phyloP scores from a whole-genome alignment of 345 rosid genomes.

The Bruguiera sexangula region DNA sequence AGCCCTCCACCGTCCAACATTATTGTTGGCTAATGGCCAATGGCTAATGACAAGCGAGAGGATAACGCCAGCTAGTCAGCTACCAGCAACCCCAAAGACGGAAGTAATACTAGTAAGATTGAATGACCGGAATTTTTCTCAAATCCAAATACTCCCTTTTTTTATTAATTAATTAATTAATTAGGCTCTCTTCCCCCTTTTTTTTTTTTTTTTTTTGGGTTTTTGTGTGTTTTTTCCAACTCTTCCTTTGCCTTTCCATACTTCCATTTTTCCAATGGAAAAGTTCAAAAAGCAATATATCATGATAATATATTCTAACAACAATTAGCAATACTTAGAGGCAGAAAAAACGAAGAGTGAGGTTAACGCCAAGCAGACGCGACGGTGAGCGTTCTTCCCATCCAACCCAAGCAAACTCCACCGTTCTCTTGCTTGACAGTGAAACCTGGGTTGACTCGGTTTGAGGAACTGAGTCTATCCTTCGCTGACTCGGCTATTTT shows the following conservation, averaged over 20 bases:
- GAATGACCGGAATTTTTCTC: conserved; percentile 21
- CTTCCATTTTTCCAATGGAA: conserved; percentile 27
- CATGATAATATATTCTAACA: neutral
- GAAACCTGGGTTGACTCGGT: conserved; percentile 59
- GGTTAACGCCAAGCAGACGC: conserved; percentile 95
- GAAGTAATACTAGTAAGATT: neutral
- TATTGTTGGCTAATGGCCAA: no score
- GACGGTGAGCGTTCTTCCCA: conserved; percentile 79
- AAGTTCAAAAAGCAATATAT: conserved; percentile 24
- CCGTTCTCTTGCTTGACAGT: conserved; percentile 77
- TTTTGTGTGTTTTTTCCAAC: neutral
- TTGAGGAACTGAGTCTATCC: conserved; percentile 40
- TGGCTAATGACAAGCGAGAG: no score
- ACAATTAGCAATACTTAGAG: conserved; percentile 36
- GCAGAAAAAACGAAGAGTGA: conserved; percentile 22
- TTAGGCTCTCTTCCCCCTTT: neutral
- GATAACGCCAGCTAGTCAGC: conserved; percentile 5
- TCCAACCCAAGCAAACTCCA: conserved; percentile 87
- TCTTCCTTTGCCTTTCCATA: conserved; percentile 23
- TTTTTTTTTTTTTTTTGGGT: conserved; percentile 10
- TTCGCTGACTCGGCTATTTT: conserved; percentile 58
- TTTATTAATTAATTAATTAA: conserved; percentile 26
- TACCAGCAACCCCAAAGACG: neutral
- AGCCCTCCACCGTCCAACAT: no score
- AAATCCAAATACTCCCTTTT: conserved; percentile 38